Evolutionary conservation across 1,284 basidiomycete genomes (phyloP), one percentile per base, ranked within the genome.

Genomic region (Inonotus hispidus): DNA sequence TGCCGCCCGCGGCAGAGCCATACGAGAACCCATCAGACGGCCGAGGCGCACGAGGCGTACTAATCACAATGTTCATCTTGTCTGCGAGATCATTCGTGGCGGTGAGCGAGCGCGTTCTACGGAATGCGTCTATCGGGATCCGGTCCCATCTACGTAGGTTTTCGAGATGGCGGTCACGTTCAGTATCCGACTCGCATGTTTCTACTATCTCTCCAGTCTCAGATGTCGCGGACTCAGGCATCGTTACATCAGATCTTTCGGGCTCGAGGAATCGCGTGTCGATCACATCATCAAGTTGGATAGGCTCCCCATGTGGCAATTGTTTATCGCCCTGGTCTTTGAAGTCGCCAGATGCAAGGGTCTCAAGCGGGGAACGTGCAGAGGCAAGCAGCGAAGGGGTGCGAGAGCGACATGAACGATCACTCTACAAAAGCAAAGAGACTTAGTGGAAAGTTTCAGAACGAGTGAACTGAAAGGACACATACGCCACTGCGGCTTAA

Each of bases 241-340:
- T 27, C 5, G 64, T 67, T 49, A 57, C 59, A 61, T 79, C 78
- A 13, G 72, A 70, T 3, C 79, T 75, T 60, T 84, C 84, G 3
- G 80, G 75, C 65, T 84, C 82, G 14, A 92, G 75, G 71, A 89
- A 82, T 0, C 88, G 83, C 0, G 84, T 76, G 62, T 92, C 87
- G 38, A 92, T 76, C n/a, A 92, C 88, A 66, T 92, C 89, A 66
- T 90, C 83, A n/a, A 92, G 78, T 58, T 84, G 80, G 54, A 92
- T 85, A 8, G 82, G 75, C 61, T 83, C 79, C n/a, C 80, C 72
- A 46, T 75, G 74, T 16, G 71, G 71, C 47, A 70, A 63, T 13
- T 70, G 69, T 1, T 73, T 67, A 53, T 72, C 71, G 63, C 71
- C 70, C 61, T 75, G 74, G 58, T 74, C 69, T 27, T 38, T 64